A percentile compares a stretch with the other conserved stretches of the same genome.
phyloP scores from a whole-genome alignment of 2,329 filamentous ascomycete species.

The Alternaria sp. region DNA sequence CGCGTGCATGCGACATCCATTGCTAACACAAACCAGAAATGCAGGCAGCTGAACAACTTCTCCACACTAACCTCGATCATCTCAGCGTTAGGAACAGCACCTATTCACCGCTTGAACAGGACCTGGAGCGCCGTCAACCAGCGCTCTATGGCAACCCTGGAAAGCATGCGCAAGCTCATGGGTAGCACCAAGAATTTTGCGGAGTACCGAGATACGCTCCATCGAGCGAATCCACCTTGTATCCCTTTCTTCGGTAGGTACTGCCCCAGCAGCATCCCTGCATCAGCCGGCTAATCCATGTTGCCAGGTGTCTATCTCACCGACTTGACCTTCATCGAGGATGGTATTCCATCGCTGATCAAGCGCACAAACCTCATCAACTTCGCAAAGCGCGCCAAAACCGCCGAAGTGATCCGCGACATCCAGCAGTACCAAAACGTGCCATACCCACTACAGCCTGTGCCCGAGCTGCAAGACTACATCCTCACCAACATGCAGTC shows the following conservation, averaged over 20 bases:
- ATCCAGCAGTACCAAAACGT: conserved; percentile 99
- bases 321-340: conserved; percentile 97
- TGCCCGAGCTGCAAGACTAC: conserved; percentile 93
- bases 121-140: conserved; percentile 95
- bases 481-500: conserved; percentile 96
- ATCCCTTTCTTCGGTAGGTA: conserved; percentile 93
- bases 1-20: neutral
- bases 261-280: neutral
- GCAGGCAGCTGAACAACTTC: conserved; percentile 91
- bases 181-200: conserved; percentile 97
- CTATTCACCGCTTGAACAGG: conserved; percentile 88
- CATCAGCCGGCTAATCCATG: neutral
- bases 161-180: conserved; percentile 94
- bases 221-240: conserved; percentile 92
- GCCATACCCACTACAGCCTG: conserved; percentile 88
- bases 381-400: conserved; percentile 97
- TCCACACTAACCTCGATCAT: conserved; percentile 98
- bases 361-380: conserved; percentile 98
- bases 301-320: conserved; percentile 87
- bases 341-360: conserved; percentile 94
- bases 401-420: conserved; percentile 95
- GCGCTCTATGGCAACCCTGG: conserved; percentile 78
- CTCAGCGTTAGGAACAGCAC: conserved; percentile 90
- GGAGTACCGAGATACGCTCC: conserved; percentile 91
- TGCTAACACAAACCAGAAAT: conserved; percentile 71